Conservation (phyloP, 2,329 filamentous ascomycete genomes). For the Claviceps lovelessii region DNA sequence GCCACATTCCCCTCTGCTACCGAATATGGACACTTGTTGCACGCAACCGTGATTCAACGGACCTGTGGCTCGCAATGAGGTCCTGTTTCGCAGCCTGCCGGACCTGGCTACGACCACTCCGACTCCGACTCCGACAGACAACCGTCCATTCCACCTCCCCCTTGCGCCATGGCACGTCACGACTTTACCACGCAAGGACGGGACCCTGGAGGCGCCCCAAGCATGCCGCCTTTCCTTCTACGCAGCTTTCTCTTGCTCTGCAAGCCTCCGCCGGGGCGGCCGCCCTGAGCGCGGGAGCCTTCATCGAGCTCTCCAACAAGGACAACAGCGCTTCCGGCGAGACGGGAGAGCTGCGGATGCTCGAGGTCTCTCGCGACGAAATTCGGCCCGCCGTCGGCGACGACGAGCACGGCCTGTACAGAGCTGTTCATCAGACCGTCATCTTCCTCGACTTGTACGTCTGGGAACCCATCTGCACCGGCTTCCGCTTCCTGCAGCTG, state of each 20-base stretch:
- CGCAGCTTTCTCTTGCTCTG: conserved; percentile 21
- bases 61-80: conserved; percentile 29
- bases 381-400: conserved; percentile 54
- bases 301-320: conserved; percentile 42
- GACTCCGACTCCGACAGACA: conserved; percentile 19
- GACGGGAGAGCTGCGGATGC: conserved; percentile 76
- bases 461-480: conserved; percentile 79
- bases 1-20: background rate
- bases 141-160: conserved; percentile 10
- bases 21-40: conserved; percentile 9
- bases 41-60: conserved; percentile 1
- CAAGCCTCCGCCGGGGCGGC: conserved; percentile 27
- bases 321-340: conserved; percentile 35
- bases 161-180: conserved; percentile 13
- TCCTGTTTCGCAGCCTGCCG: conserved; percentile 28
- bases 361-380: conserved; percentile 66
- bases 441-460: conserved; percentile 58
- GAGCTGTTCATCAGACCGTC: conserved; percentile 43
- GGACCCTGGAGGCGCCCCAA: conserved; percentile 11
- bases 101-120: conserved; percentile 26
- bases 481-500: conserved; percentile 74
- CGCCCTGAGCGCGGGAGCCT: conserved; percentile 38
- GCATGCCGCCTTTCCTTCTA: conserved; percentile 1
- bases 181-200: conserved; percentile 12
- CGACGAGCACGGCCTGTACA: conserved; percentile 43